Conservation (phyloP, 129 eudicot genomes). For the Tanacetum coccineum region DNA sequence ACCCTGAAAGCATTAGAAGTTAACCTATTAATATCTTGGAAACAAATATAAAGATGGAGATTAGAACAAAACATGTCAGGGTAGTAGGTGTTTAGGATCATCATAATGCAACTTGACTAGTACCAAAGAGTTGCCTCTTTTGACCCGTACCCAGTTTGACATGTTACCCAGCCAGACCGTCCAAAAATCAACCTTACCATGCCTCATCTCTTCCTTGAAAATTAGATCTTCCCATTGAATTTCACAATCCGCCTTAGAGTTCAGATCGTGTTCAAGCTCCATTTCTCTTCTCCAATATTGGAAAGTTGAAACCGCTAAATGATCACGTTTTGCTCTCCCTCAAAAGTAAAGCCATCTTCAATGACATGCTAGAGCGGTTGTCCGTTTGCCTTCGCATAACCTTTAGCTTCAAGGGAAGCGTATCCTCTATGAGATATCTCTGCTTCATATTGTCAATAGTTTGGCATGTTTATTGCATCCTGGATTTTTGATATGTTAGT, state of each 20-base stretch:
- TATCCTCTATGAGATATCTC: slow-evolving; percentile 20
- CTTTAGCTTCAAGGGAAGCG: slow-evolving; percentile 12
- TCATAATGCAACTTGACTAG: too few relatives aligned
- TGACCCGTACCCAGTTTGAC: not conserved
- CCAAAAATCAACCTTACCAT: slow-evolving; percentile 40
- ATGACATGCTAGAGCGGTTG: slow-evolving; percentile 21
- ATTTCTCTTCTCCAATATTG: slow-evolving; percentile 24
- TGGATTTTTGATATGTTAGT: slow-evolving; percentile 18
- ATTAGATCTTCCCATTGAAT: slow-evolving; percentile 81
- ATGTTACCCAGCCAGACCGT: not conserved
- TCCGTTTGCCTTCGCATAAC: slow-evolving; percentile 16
- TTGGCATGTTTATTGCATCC: slow-evolving; percentile 17
- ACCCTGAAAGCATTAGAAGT: slow-evolving; percentile 46
- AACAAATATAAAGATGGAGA: not conserved
- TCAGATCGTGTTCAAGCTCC: slow-evolving; percentile 45
- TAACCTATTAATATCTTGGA: slow-evolving; percentile 7
- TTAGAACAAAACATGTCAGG: too few relatives aligned
- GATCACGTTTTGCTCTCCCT: slow-evolving; percentile 26
- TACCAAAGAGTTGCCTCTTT: too few relatives aligned
- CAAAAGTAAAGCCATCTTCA: slow-evolving; percentile 30
- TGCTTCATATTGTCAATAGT: slow-evolving; percentile 14
- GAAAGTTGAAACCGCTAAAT: slow-evolving; percentile 22
- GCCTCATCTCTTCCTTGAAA: slow-evolving; percentile 74
- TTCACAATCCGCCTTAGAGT: slow-evolving; percentile 36
- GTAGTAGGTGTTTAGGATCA: too few relatives aligned